Base-by-base conservation (phyloP, 2,329 filamentous ascomycete genomes). In the Epichloe bromicola region DNA sequence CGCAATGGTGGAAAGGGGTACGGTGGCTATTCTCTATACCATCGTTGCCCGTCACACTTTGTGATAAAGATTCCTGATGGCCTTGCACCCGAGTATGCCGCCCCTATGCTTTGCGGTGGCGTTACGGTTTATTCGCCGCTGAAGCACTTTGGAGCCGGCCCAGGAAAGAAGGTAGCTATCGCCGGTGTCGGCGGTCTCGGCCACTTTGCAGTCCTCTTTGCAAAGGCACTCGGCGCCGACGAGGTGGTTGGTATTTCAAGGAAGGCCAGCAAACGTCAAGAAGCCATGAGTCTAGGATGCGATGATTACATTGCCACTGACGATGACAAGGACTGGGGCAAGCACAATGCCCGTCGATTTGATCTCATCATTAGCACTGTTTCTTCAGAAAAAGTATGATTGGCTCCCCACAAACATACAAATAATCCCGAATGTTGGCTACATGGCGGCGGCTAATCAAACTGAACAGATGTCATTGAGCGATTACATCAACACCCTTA, bases 91-190 rank as follows among this genome's bases (percentile, higher is more conserved):
- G 71, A 69, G 49, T 55, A 66, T 49, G 70, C 71, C 10, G 73
- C 83, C 17, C 83, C 84, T 3, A 80, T 88, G 76, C 70, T 88
- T 41, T 88, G 85, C 60, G 85, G 75, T 20, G 84, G 85, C 14
- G 74, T 87, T 36, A 88, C 85, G 0, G 71, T 83, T 6, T 88
- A 74, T 61, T 71, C 74, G 11, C 84, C 85, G 1, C 65, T 88
- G 47, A 71, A 71, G 58, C 72, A 79, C 49, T 77, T 84, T 55
- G 79, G 79, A 2, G 78, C 74, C 46, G 85, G 83, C 0, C 82
- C 82, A 0, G 83, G 82, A 14, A 86, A 83, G 66, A 73, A 65
- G 23, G 79, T 88, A 2, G 83, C 78, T 1, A 76, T 87, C 53
- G 69, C 86, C 19, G 83, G 83, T 2, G 70, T 87, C 14, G 83